Base-by-base conservation (phyloP, 2,329 filamentous ascomycete species). In the Davidsoniella virescens region DNA sequence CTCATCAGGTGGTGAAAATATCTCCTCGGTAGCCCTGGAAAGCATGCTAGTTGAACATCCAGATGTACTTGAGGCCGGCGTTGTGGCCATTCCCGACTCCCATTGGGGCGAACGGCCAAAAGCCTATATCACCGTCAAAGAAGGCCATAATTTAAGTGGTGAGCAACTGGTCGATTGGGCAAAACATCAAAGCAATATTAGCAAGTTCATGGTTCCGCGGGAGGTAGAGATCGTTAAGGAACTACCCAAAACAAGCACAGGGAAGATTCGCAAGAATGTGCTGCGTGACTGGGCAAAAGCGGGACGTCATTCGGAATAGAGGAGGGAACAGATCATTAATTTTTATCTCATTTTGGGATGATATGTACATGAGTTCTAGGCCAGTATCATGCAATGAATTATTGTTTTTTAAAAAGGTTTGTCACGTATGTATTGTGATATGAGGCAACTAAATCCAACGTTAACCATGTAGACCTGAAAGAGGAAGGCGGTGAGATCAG, bases 71-170 rank as follows among this genome's bases (percentile, higher is more conserved):
- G 92, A 98, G 67, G 88, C 83, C 1, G 92, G 87, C 37, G 88
- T 95, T 29, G 86, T 95, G 4, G 84, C 85, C 1, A 81, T 96
- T 1, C 72, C 82, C 0, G 88, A 96, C 63, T 80, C 80, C 37
- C 85, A 93, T 62, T 98, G 90, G 88, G 92, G 92, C 20, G 92
- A 98, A 67, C 70, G 86, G n/a, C 90, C 92, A 10, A 94, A 94
- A 67, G 92, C 90, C 0, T 98, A 86, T 61, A 68, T 96, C 53
- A 96, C 92, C 0, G 71, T 87, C 29, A 84, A 87, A 61, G 64
- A 75, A 40, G 81, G 78, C n/a, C 76, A 73, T 59, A 60, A 63
- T 1, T 56, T 87, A 16, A 54, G 52, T 3, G 64, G 63, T 4
- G 69, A 79, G 26, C 82, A 85, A 7, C 69, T 98, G 23, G 87